Evolutionary conservation across 495 filamentous ascomycete genomes (phyloP).

Genomic region (Lasiosphaeria ovina): DNA sequence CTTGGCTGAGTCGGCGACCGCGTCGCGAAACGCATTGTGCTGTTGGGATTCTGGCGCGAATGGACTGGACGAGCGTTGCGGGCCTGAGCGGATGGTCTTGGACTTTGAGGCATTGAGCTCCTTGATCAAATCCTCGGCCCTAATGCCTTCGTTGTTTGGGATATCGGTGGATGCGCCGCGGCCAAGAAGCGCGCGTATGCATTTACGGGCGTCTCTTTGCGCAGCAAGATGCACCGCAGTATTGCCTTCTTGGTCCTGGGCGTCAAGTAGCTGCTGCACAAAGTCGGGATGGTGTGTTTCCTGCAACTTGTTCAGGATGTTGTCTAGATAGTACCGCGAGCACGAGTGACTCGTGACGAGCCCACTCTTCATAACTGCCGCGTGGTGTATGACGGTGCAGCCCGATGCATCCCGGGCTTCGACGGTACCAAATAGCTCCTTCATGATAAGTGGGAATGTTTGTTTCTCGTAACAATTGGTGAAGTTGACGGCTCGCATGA

Average conservation of each 20-base stretch:
- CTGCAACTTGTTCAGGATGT: conserved; percentile 78
- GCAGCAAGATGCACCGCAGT: conserved; percentile 88
- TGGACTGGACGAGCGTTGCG: conserved; percentile 59
- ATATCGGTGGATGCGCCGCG: conserved; percentile 75
- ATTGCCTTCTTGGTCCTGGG: conserved; percentile 78
- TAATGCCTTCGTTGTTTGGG: conserved; percentile 71
- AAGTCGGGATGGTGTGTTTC: conserved; percentile 65
- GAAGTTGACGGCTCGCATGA: conserved; percentile 92
- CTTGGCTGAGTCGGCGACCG: conserved; percentile 35
- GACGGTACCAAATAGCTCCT: conserved; percentile 73
- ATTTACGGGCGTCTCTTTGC: conserved; percentile 70
- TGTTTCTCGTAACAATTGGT: conserved; percentile 93
- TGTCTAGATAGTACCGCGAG: conserved; percentile 88
- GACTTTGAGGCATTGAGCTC: conserved; percentile 53
- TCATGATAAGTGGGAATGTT: conserved; percentile 78
- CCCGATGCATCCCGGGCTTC: conserved; percentile 70
- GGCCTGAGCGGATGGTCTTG: conserved; percentile 39
- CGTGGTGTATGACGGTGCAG: conserved; percentile 88
- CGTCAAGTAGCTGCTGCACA: conserved; percentile 66
- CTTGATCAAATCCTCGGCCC: conserved; percentile 71
- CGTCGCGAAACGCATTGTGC: conserved; percentile 42
- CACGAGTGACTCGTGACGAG: conserved; percentile 72
- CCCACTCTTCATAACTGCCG: conserved; percentile 75
- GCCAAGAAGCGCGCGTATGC: conserved; percentile 67
- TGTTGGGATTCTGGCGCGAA: conserved; percentile 55